Evolutionary conservation across 257 asterid genomes (phyloP), one percentile per base, ranked within the genome.

Genomic region (Capsicum rhomboideum): DNA sequence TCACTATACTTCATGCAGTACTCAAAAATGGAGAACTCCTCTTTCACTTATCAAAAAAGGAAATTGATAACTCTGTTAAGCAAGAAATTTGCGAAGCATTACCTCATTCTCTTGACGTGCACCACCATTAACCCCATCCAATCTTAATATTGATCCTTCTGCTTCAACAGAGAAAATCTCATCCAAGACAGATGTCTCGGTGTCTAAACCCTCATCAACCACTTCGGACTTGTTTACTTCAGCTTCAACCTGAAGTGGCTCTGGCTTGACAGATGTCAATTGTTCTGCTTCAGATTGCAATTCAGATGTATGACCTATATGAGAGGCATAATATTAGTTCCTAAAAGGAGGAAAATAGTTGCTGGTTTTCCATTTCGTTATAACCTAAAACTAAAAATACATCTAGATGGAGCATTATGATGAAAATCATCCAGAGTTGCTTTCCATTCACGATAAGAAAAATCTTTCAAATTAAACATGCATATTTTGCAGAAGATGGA

Each of bases 91-190:
- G 54, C 17, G 67, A 86, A 81, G 54, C 58, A 64, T 87, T 85
- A 94, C 99, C 92, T 91, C 94, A 90, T 91, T 94, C 89, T 75
- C 89, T 85, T 85, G 89, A 52, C 87, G 85, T 66, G 79, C 89
- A 61, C 78, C 85, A 77, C 83, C 84, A 67, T 84, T 89, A 90
- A 89, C 92, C 82, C 87, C 91, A 55, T 90, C 89, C 64, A 79
- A 63, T 85, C 80, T 89, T 71, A 77, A 67, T 53, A 87, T 80
- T 82, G 88, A 56, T 78, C 83, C 86, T 61, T 84, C 89, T 82
- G 94, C 91, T 86, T 88, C 93, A 83, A 71, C 91, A 49, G 97
- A 88, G 90, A 97, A 87, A 87, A 97, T 89, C 87, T 93, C 95
- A 86, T 97, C 99, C 84, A 97, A 89, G 85, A 89, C 88, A 79